Conservation (phyloP, 2,329 filamentous ascomycete genomes). For the Botrytis fragariae region DNA sequence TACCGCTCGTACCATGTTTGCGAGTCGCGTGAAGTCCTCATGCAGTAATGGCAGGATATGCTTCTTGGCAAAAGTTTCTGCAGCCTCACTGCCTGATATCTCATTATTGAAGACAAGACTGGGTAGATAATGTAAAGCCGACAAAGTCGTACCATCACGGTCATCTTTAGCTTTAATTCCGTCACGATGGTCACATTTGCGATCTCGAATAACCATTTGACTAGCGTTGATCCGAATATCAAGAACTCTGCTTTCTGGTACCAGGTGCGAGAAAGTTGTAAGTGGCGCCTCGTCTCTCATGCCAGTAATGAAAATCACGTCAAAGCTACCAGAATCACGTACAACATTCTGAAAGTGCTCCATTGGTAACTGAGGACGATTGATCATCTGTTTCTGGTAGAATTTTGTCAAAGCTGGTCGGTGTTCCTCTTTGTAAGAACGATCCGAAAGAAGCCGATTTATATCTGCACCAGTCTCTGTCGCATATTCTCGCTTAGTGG, state of each 20-base stretch:
- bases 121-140: constrained; percentile 40
- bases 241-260: constrained; percentile 51
- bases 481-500: constrained; percentile 57
- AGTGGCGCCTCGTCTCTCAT: constrained; percentile 56
- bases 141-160: constrained; percentile 29
- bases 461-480: constrained; percentile 47
- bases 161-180: constrained; percentile 18
- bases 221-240: constrained; percentile 51
- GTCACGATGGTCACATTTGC: constrained; percentile 36
- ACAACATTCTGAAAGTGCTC: constrained; percentile 46
- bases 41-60: constrained; percentile 44
- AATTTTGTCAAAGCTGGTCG: constrained; percentile 51
- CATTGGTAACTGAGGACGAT: constrained; percentile 47
- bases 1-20: constrained; percentile 48
- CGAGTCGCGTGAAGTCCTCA: constrained; percentile 47
- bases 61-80: constrained; percentile 45
- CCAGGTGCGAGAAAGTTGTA: constrained; percentile 51
- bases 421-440: constrained; percentile 61
- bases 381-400: constrained; percentile 46
- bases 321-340: constrained; percentile 41
- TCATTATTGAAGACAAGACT: constrained; percentile 53
- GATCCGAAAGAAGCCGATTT: constrained; percentile 49
- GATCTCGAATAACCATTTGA: constrained; percentile 39
- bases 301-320: constrained; percentile 57
- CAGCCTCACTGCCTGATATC: constrained; percentile 41